Conservation (phyloP, 176 grass and related monocot species). For the Sorghum bicolor region DNA sequence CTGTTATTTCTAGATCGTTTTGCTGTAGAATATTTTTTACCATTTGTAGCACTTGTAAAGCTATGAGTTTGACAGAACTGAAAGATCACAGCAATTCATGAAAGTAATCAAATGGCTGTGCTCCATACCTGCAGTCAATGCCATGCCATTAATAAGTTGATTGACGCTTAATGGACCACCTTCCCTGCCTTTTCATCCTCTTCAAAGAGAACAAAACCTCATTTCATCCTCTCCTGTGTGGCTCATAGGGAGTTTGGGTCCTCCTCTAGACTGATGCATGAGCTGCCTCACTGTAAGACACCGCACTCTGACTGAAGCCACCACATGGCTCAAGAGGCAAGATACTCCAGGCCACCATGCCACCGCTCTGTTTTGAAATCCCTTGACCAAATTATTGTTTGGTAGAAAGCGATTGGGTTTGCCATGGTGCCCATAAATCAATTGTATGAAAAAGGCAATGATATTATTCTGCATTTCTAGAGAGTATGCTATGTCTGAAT, state of each 20-base stretch:
- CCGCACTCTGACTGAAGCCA: background rate
- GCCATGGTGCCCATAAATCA: background rate
- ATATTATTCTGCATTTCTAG: background rate
- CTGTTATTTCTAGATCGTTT: conserved; percentile 1
- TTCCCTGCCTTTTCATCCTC: background rate
- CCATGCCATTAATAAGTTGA: background rate
- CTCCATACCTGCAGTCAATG: background rate
- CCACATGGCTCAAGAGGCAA: background rate
- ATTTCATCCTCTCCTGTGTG: background rate
- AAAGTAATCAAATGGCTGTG: background rate
- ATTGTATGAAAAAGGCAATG: background rate
- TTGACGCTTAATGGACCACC: background rate
- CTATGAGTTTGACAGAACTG: background rate
- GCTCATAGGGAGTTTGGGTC: background rate
- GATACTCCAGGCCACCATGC: background rate
- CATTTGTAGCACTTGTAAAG: background rate
- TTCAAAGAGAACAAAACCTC: background rate
- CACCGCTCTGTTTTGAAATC: background rate
- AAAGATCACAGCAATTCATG: background rate
- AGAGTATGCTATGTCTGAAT: background rate
- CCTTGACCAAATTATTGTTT: background rate
- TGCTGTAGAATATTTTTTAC: background rate
- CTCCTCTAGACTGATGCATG: background rate
- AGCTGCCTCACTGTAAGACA: background rate
- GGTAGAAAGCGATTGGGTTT: background rate